Conservation (phyloP, 306 rosid genomes). For the Coriaria nepalensis region DNA sequence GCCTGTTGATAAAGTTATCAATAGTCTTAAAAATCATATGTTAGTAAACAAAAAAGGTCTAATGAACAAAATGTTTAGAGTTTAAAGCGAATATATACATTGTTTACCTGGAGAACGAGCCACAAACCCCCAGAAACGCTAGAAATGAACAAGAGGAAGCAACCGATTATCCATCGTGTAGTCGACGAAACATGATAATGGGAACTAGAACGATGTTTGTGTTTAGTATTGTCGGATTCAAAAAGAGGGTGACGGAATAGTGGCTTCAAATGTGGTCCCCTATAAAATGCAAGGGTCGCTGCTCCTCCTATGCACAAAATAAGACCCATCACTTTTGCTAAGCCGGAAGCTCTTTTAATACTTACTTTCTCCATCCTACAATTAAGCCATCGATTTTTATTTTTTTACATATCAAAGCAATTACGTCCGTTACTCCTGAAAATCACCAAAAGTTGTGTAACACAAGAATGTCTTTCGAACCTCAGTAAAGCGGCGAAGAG, state of each 20-base stretch:
- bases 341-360: constrained; percentile 30
- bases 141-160: constrained; percentile 23
- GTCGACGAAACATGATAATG: constrained; percentile 19
- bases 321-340: constrained; percentile 37
- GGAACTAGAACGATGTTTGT: neutral
- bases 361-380: constrained; percentile 45
- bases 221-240: constrained; percentile 9
- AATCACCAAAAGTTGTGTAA: neutral
- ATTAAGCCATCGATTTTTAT: too few relatives aligned
- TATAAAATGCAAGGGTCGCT: constrained; percentile 38
- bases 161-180: constrained; percentile 42
- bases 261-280: constrained; percentile 34
- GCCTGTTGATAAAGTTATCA: constrained; percentile 21
- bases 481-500: constrained; percentile 56
- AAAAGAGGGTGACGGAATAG: constrained; percentile 10
- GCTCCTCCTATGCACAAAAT: constrained; percentile 39
- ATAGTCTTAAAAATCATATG: neutral
- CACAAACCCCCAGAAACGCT: constrained; percentile 35
- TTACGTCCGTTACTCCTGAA: neutral
- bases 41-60: neutral
- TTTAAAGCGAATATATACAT: too few relatives aligned
- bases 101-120: constrained; percentile 39
- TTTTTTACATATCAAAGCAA: neutral
- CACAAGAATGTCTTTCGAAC: constrained; percentile 7
- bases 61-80: too few relatives aligned